phyloP scores from a whole-genome alignment of 805 yeast genomes.

The Metschnikowia dekortorum region DNA sequence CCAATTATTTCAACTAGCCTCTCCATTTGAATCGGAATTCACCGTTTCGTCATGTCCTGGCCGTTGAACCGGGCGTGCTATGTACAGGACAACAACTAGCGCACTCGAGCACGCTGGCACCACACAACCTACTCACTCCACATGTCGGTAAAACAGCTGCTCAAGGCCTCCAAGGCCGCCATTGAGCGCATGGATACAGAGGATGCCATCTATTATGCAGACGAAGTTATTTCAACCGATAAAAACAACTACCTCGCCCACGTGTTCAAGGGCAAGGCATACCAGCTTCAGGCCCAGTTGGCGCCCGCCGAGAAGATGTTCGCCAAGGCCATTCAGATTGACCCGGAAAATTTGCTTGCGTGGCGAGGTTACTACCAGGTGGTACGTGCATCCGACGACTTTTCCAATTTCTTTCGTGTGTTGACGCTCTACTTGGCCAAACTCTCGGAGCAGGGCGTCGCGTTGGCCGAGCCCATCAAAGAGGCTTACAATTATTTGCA shows the following conservation, averaged over 20 bases:
- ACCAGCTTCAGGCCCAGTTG: constrained; percentile 40
- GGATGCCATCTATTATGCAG: constrained; percentile 52
- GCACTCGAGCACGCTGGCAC: background rate
- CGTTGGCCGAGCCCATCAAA: constrained; percentile 45
- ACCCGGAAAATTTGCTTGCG: constrained; percentile 53
- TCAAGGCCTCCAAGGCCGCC: constrained; percentile 43
- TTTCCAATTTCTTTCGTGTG: constrained; percentile 43
- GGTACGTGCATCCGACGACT: constrained; percentile 33
- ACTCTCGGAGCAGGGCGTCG: constrained; percentile 38
- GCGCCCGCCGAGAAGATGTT: constrained; percentile 43
- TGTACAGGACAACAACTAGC: background rate
- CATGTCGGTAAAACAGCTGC: constrained; percentile 24
- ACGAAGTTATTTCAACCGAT: constrained; percentile 55
- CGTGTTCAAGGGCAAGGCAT: constrained; percentile 69
- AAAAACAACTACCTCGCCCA: constrained; percentile 58
- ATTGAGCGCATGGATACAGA: constrained; percentile 57
- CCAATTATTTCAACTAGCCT: too few species aligned
- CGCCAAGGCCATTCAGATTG: constrained; percentile 44
- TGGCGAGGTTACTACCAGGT: constrained; percentile 77
- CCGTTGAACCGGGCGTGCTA: background rate
- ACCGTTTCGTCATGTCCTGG: too few species aligned
- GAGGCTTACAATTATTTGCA: constrained; percentile 46
- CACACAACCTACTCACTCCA: background rate
- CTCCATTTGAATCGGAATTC: too few species aligned
- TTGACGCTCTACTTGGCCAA: constrained; percentile 42